Evolutionary conservation across 768 basidiomycete species (phyloP), one percentile per base, ranked within the genome.

Genomic region (Boletus vermiculosoides): DNA sequence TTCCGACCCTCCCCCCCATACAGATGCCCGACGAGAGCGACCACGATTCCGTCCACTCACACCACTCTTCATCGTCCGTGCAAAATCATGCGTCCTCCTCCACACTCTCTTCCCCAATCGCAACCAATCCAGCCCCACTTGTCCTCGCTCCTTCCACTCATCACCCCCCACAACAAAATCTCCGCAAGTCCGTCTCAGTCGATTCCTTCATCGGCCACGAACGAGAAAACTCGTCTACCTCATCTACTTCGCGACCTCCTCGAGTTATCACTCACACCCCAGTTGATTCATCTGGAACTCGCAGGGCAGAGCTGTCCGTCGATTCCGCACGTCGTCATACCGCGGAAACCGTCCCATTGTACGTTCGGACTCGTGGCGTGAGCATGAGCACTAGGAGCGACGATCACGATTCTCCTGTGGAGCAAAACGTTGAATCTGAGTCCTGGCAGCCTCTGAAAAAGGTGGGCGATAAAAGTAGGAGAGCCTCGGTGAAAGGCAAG

Each of bases 161-260:
- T 64, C 61, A 55, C 20, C 55, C 61, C 39, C 51, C 64, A 36
- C 69, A 69, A 52, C 65, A 64, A 54, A 68, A 66, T 57, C 80
- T 91, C 53, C 81, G 87, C 64, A 90, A 90, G 74, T 87, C 88
- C 30, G 72, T 87, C 57, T 91, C 90, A 22, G 88, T 85, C 57
- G 90, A 91, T 71, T 91, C 90, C 11, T 86, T 91, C 69, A 79
- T 82, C 48, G 75, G 74, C 36, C 76, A 76, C 65, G 71, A 73
- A 62, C 75, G 74, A 61, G 75, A 78, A 42, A 69, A 68, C 48
- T 56, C 71, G 30, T 61, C 71, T 10, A 57, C 68, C 52, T 20
- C 66, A 16, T 62, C 71, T 22, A 64, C 66, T 40, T 69, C 76
- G 41, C 74, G 77, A 4, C 71, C 76, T 18, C 74, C 71, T 65